Base-by-base conservation (phyloP, 2,329 filamentous ascomycete species). In the Microdochium trichocladiopsis region DNA sequence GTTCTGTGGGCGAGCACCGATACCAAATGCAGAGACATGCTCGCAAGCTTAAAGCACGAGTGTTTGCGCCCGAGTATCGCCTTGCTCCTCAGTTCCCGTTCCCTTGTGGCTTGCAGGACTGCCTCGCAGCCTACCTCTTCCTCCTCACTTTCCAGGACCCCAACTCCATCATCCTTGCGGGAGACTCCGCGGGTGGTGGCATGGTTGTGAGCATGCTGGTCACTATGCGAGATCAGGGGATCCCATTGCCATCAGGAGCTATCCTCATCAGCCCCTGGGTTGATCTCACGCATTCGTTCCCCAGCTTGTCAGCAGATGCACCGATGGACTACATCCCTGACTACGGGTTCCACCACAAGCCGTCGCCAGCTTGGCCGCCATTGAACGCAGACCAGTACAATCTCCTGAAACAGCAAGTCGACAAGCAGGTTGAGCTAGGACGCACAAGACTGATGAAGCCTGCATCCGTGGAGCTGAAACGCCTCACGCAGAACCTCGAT, bases 11-110 rank as follows among this genome's bases (percentile, higher is more conserved):
- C 64, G 92, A 95, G 68, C 94, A 97, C 73, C 85, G 94, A n/a
- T 97, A 97, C 71, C 93, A 97, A 76, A 84, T 99, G 78, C 94
- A 99, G 69, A 81, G 93, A 49, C 92, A 97, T 77, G 94, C 94
- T 25, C 81, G 94, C 51, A 97, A 97, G 71, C 78, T 99, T 55
- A 91, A 94, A 69, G 93, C 91, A 18, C 80, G 91, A 52, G 87
- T 96, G 8, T 84, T 97, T 67, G 91, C 93, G 23, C 88, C 93
- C 4, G 77, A 84, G 55, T 99, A 97, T 68, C 83, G 94, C 41
- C 77, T 99, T 25, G 83, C 94, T 5, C 94, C 93, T 2, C 92
- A 97, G 66, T 99, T 93, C 55, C 94, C 94, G 0, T 99, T 99
- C 58, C 94, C 94, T 0, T 97, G 94, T 63, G 91, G 89, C 25